These are phyloP conservation scores for Suillus sp. DNA, from an alignment of 768 basidiomycete genomes.

Conservation along the genomic window DNA sequence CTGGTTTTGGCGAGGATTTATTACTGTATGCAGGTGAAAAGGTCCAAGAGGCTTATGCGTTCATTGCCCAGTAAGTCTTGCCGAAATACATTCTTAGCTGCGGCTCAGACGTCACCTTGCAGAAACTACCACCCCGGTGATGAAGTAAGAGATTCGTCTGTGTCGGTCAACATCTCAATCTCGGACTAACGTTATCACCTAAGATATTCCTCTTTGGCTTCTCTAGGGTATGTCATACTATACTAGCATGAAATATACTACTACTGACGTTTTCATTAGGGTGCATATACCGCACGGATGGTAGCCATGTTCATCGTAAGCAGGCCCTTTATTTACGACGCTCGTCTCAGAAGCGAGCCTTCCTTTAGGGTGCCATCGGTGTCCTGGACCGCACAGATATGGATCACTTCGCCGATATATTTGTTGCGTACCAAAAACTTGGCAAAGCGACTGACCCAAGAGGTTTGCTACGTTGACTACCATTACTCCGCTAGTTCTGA, in stretches of 20 bases:
- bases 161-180: slow-evolving; percentile 1
- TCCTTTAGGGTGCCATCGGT: slow-evolving; percentile 63
- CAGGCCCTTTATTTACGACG: slow-evolving; percentile 11
- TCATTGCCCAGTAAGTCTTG: slow-evolving; percentile 69
- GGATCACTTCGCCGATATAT: slow-evolving; percentile 70
- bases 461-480: slow-evolving; percentile 35
- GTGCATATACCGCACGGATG: slow-evolving; percentile 78
- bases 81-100: background rate
- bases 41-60: slow-evolving; percentile 79
- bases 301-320: slow-evolving; percentile 68
- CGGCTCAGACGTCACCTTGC: slow-evolving; percentile 6
- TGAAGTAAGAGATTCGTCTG: slow-evolving; percentile 46
- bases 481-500: background rate
- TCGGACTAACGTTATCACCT: slow-evolving; percentile 15
- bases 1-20: slow-evolving; percentile 3
- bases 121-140: slow-evolving; percentile 76
- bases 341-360: background rate
- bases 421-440: slow-evolving; percentile 60
- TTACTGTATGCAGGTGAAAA: slow-evolving; percentile 54
- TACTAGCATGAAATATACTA: background rate
- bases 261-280: slow-evolving; percentile 40
- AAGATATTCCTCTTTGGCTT: slow-evolving; percentile 81
- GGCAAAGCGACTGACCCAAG: slow-evolving; percentile 52
- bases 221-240: slow-evolving; percentile 52
- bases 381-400: slow-evolving; percentile 70